Evolutionary conservation across 208 protist species (phyloP).

Genomic region (Trypanosoma cruzi): DNA sequence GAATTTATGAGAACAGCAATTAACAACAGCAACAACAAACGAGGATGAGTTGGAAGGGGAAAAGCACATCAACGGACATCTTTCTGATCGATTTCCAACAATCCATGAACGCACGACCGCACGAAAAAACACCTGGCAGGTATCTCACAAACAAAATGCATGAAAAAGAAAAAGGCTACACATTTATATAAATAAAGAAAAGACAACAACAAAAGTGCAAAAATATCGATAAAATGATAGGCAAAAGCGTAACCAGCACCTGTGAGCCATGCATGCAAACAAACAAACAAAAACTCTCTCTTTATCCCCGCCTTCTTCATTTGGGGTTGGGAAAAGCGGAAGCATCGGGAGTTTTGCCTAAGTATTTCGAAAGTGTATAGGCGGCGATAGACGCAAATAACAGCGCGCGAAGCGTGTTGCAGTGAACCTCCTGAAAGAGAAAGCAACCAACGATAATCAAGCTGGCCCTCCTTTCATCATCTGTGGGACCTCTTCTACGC

Average conservation of each 20-base stretch:
- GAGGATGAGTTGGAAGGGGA: not conserved
- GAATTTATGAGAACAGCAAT: not conserved
- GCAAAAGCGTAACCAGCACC: not conserved
- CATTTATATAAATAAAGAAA: conserved; percentile 5
- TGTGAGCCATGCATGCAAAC: not conserved
- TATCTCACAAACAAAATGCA: not conserved
- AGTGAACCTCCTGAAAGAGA: conserved; percentile 34
- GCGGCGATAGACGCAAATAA: conserved; percentile 12
- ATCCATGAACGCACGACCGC: not conserved
- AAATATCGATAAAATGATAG: not conserved
- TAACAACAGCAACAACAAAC: not conserved
- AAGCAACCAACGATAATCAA: conserved; percentile 28
- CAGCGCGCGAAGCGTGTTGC: conserved; percentile 11
- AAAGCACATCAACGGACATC: not conserved
- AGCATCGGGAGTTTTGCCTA: not conserved
- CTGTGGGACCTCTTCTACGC: not conserved
- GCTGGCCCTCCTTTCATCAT: conserved; percentile 28
- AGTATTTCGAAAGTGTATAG: conserved; percentile 4
- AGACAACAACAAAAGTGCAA: not conserved
- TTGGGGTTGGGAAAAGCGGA: not conserved
- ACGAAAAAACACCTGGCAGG: not conserved
- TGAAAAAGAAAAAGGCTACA: not conserved
- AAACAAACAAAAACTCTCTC: not conserved
- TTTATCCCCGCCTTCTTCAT: not conserved
- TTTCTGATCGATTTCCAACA: not conserved